Percentiles rank a stretch among this genome's conserved stretches.
Conservation (phyloP, 306 rosid genomes). For the Lotus japonicus region DNA sequence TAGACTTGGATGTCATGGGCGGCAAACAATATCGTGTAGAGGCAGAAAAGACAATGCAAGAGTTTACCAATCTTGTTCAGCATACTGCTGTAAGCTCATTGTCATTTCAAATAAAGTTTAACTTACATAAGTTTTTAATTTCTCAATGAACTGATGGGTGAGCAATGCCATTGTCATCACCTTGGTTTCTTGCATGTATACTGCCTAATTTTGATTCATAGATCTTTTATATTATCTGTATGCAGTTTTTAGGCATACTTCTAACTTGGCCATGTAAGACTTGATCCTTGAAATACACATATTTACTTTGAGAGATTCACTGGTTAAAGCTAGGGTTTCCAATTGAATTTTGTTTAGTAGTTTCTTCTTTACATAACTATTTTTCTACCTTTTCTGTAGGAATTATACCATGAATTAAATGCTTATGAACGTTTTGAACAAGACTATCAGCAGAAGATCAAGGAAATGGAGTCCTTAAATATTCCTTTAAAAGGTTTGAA, state of each 20-base stretch:
- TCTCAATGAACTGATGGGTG: conserved; percentile 9
- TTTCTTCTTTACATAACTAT: conserved; percentile 19
- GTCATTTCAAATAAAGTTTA: conserved; percentile 10
- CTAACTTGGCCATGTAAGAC: too few species aligned
- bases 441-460: conserved; percentile 65
- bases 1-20: conserved; percentile 44
- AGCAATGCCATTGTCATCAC: conserved; percentile 10
- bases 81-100: conserved; percentile 67
- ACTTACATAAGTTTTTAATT: neutral
- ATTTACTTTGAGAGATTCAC: neutral
- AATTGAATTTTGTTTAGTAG: neutral
- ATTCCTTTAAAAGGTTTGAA: conserved; percentile 74
- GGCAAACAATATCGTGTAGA: conserved; percentile 38
- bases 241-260: neutral
- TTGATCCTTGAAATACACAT: too few species aligned
- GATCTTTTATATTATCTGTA: neutral
- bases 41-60: conserved; percentile 64
- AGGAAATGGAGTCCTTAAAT: conserved; percentile 67
- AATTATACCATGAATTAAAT: conserved; percentile 72
- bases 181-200: conserved; percentile 16
- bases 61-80: conserved; percentile 58
- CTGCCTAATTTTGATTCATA: conserved; percentile 9
- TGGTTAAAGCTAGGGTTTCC: neutral
- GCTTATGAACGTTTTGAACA: conserved; percentile 79
- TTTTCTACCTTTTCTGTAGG: conserved; percentile 38